These are phyloP conservation scores for Pseudogymnoascus sp. DNA, from an alignment of 2,329 filamentous ascomycete genomes.

Conservation along the genomic window DNA sequence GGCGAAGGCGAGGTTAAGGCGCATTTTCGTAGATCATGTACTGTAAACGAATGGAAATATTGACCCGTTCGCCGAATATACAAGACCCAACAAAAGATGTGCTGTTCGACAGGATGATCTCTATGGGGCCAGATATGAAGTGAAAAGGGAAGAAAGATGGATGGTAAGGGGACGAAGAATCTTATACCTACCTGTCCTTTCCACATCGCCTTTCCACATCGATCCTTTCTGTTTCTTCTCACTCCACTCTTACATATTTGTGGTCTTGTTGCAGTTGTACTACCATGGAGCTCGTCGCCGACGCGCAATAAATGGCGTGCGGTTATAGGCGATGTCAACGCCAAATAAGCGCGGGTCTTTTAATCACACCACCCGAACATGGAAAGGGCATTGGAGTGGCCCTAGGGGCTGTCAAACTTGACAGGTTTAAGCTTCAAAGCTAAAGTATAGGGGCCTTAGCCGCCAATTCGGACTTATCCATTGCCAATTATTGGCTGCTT, in stretches of 20 bases:
- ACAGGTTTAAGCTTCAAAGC: neutral
- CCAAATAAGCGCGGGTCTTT: slow-evolving; percentile 1
- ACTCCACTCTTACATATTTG: slow-evolving; percentile 6
- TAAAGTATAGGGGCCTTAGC: neutral
- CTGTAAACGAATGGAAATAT: slow-evolving; percentile 7
- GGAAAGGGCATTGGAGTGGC: neutral
- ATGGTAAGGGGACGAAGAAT: neutral
- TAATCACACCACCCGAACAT: neutral
- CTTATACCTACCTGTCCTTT: slow-evolving; percentile 6
- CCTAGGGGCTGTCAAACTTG: slow-evolving; percentile 3
- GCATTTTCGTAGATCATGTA: slow-evolving; percentile 11
- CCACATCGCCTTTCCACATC: neutral
- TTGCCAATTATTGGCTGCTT: slow-evolving; percentile 1
- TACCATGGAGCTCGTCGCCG: neutral
- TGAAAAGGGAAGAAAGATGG: neutral
- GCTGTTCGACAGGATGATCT: neutral
- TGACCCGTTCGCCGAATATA: slow-evolving; percentile 4
- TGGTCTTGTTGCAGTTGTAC: neutral
- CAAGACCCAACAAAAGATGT: neutral
- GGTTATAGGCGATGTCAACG: slow-evolving; percentile 3
- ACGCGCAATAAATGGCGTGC: neutral
- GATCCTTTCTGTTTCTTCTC: neutral
- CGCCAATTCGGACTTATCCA: neutral
- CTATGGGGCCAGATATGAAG: neutral
- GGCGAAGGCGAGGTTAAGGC: neutral